Evolutionary conservation across 805 yeast species (phyloP), one percentile per base, ranked within the genome.

Genomic region (Sungouiella thailandica): DNA sequence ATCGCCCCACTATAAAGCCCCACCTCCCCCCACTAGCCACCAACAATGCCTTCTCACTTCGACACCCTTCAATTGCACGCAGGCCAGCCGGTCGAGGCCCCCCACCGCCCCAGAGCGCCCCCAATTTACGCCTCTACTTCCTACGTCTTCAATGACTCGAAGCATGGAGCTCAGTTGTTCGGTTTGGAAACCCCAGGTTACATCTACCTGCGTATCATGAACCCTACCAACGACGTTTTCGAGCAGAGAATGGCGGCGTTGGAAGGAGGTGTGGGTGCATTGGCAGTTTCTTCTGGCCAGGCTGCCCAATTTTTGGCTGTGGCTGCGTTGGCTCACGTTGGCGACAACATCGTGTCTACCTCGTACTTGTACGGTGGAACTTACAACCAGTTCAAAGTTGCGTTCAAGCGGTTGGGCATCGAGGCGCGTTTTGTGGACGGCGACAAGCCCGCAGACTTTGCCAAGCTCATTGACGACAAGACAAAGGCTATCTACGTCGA

Each of bases 1-100:
- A 8, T 7, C 28, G n/a, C 24, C 36, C 15, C 32, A 25, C 27
- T 20, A 34, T 13, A 11, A 16, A 16, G 20, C 13, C 16, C 8
- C 23, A 27, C 24, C 15, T 29, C 20, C 25, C 23, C 20, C 18
- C 17, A 12, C 22, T 35, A n/a, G n/a, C n/a, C n/a, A n/a, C n/a
- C n/a, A 19, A 14, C 10, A 17, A 65, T 64, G 69, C 77, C 79
- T 24, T 74, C 80, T 23, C 89, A 82, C 53, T 87, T 86, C 52
- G 96, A 89, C 52, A 89, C 96, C 19, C 70, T 84, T 38, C 96
- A 90, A 70, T 75, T 90, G 49, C 97, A 90, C 63, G 96, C 96
- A 35, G 98, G 98, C 45, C 96, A 88, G 66, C 72, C 71, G 41
- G 71, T 65, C 19, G 89, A 84, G 47, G 69, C 73, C 41, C 68